These are phyloP conservation scores for Oryza longistaminata DNA, from an alignment of 176 grass and related monocot species.

Conservation along the genomic window DNA sequence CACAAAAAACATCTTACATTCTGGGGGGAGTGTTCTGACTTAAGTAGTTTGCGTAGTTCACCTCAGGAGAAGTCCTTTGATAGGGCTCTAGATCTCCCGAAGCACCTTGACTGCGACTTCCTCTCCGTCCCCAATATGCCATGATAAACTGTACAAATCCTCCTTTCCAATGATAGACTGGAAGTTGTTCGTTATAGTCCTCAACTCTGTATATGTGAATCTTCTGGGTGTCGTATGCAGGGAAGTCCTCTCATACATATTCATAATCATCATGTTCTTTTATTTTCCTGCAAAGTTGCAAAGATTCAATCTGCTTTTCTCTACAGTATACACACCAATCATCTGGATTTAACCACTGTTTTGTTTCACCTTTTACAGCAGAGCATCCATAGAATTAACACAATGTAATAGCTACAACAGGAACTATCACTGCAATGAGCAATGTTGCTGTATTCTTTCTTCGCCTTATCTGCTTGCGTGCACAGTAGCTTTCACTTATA, in stretches of 20 bases:
- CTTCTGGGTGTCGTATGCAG: neutral
- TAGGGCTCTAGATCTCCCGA: neutral
- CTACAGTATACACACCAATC: neutral
- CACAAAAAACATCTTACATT: no score
- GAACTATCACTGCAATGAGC: constrained; percentile 12
- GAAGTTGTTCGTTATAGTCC: constrained; percentile 10
- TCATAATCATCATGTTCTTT: constrained; percentile 2
- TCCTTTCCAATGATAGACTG: constrained; percentile 25
- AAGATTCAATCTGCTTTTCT: no score
- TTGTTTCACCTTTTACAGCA: constrained; percentile 14
- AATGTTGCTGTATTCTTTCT: neutral
- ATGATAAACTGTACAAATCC: constrained; percentile 40
- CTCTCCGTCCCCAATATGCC: constrained; percentile 13
- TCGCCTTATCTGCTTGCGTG: no score
- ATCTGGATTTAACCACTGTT: neutral
- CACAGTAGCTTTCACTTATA: neutral
- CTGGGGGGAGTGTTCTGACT: no score
- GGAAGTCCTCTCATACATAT: constrained; percentile 1
- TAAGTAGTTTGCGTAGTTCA: neutral
- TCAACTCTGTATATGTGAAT: constrained; percentile 14
- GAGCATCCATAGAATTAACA: constrained; percentile 15
- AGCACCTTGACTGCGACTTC: constrained; percentile 35
- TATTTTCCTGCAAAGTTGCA: neutral
- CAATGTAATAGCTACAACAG: neutral
- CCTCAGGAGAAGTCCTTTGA: constrained; percentile 35